A percentile compares a stretch with the other conserved stretches of the same genome.
These are phyloP conservation scores for Xerocomellus chrysenteron DNA, from an alignment of 768 basidiomycete species.

Conservation along the genomic window DNA sequence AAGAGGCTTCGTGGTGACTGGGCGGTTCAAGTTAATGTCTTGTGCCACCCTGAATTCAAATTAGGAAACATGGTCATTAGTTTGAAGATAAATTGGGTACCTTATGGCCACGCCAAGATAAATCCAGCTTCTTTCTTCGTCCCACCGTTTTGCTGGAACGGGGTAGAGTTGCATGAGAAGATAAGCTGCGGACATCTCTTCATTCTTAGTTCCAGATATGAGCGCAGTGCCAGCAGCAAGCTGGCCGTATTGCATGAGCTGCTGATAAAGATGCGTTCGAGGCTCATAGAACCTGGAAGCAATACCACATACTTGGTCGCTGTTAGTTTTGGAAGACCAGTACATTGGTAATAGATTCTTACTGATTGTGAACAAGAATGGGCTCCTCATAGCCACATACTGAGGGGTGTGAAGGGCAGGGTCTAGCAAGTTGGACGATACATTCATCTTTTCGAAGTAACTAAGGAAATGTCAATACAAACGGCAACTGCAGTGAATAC, in stretches of 20 bases:
- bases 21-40: constrained; percentile 85
- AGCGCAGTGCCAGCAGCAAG: constrained; percentile 75
- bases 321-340: constrained; percentile 4
- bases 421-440: constrained; percentile 76
- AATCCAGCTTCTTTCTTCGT: constrained; percentile 88
- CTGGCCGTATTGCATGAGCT: constrained; percentile 73
- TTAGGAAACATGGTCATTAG: constrained; percentile 2
- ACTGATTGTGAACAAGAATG: constrained; percentile 92
- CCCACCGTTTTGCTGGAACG: constrained; percentile 75
- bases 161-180: constrained; percentile 76
- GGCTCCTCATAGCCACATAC: constrained; percentile 75
- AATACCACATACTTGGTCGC: constrained; percentile 72
- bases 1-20: constrained; percentile 65
- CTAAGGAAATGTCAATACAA: constrained; percentile 35
- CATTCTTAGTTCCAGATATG: constrained; percentile 72
- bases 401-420: constrained; percentile 83
- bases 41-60: constrained; percentile 67
- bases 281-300: constrained; percentile 78
- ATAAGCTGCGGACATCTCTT: constrained; percentile 86
- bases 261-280: constrained; percentile 66
- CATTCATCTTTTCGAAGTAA: constrained; percentile 77
- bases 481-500: neutral
- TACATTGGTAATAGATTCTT: constrained; percentile 36
- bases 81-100: constrained; percentile 36
- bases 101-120: constrained; percentile 88